These are phyloP conservation scores for Penicillium sp. DNA, from an alignment of 2,329 filamentous ascomycete genomes.

Conservation along the genomic window DNA sequence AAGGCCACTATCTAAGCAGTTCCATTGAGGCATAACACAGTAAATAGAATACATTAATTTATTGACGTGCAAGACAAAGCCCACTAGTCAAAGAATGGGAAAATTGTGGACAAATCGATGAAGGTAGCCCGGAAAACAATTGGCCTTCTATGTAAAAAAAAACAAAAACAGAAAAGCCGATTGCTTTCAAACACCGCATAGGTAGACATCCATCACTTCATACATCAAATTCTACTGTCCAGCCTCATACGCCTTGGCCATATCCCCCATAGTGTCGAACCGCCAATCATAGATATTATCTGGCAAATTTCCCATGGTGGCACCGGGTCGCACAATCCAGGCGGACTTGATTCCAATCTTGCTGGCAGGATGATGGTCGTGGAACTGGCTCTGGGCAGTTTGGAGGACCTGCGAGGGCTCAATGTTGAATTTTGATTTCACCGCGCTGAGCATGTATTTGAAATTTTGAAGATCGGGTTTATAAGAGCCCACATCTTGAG, in stretches of 20 bases:
- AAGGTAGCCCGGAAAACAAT: no score
- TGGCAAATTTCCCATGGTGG: conserved; percentile 37
- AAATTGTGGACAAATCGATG: no score
- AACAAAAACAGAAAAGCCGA: no score
- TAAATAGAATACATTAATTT: no score
- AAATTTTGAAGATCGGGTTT: conserved; percentile 68
- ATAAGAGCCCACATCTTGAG: conserved; percentile 67
- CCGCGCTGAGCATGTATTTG: conserved; percentile 57
- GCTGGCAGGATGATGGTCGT: conserved; percentile 66
- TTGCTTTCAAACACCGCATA: no score
- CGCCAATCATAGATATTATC: conserved; percentile 53
- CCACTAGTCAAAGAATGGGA: no score
- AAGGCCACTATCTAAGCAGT: no score
- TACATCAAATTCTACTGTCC: no score
- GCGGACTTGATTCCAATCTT: conserved; percentile 57
- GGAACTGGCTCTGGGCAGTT: conserved; percentile 64
- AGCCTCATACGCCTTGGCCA: conserved; percentile 50
- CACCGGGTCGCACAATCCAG: conserved; percentile 58
- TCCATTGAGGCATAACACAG: no score
- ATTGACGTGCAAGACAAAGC: no score
- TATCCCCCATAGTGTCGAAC: conserved; percentile 58
- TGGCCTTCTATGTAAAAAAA: no score
- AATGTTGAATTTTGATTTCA: conserved; percentile 56
- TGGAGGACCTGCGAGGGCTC: conserved; percentile 60
- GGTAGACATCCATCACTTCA: no score